Conservation (phyloP, 257 asterid species). For the Lycium barbarum region DNA sequence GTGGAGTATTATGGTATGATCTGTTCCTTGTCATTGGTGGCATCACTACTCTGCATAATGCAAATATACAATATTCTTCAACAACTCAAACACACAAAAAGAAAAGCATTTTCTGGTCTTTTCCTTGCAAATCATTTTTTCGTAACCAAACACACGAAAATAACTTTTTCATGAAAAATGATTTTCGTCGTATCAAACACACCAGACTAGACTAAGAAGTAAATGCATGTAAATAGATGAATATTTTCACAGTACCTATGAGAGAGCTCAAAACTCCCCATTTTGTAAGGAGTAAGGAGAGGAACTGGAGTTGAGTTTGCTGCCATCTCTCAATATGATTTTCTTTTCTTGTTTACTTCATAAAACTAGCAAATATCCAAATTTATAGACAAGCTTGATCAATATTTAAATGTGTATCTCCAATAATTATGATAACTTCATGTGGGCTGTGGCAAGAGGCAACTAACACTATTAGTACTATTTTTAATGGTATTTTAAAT, state of each 20-base stretch:
- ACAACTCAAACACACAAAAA: background rate
- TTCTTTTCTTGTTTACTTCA: background rate
- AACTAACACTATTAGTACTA: background rate
- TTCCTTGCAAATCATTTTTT: no score
- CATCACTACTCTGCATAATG: slow-evolving; percentile 26
- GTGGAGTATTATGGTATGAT: slow-evolving; percentile 27
- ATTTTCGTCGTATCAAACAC: no score
- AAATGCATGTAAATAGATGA: no score
- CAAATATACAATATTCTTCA: background rate
- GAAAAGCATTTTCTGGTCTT: background rate
- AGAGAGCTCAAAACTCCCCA: slow-evolving; percentile 23
- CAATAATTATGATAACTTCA: background rate
- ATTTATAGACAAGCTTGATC: slow-evolving; percentile 1
- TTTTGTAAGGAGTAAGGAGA: slow-evolving; percentile 23
- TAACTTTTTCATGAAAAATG: no score
- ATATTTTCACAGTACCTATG: background rate
- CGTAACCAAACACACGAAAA: no score
- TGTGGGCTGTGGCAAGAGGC: background rate
- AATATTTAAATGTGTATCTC: background rate
- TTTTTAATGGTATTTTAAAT: background rate
- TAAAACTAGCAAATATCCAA: background rate
- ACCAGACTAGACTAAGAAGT: no score
- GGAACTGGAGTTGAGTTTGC: background rate
- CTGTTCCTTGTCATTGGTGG: slow-evolving; percentile 32
- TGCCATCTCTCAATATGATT: background rate